Base-by-base conservation (phyloP, 2,329 filamentous ascomycete genomes). In the Fusarium nisikadoi region DNA sequence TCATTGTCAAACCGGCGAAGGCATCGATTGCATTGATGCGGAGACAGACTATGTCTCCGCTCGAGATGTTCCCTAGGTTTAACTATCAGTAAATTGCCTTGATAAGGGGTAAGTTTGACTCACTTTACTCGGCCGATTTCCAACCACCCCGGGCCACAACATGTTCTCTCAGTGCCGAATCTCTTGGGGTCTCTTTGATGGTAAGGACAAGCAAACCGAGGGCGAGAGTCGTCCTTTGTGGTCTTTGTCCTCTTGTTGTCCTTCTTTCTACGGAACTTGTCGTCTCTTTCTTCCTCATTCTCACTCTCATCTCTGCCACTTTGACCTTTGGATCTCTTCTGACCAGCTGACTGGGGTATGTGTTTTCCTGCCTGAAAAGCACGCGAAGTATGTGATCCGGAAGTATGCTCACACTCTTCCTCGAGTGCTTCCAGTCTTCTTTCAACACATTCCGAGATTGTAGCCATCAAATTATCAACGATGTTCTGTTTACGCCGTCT, bases 171-270 rank as follows among this genome's bases (percentile, higher is more conserved):
- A 2, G 50, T 67, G 8, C 66, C 70, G 39, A 76, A 78, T 33
- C 36, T 73, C 36, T 72, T 65, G 3, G 80, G 81, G 33, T 83
- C 76, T 20, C 76, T 74, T 54, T 83, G 81, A 63, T 79, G 79
- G 56, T 79, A 83, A 4, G 81, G 81, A 25, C 81, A 83, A 17
- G 81, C 81, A 38, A 79, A 79, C 33, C 75, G 77, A 20, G 65
- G 68, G 35, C 76, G 76, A 8, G 65, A 65, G 27, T 80, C 78
- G 12, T 74, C 73, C 9, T 79, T 78, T 45, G 74, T 81, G 41
- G 74, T 83, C 68, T 79, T 83, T 31, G 79, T 79, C 35, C 81
- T 80, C 64, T 83, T 83, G 55, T 73, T 81, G 3, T 79, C 78
- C 49, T 72, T 72, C 31, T 79, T 79, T 62, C 79, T 78, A n/a